Evolutionary conservation across 2,329 filamentous ascomycete genomes (phyloP).

Genomic region (Cytospora schulzeri): DNA sequence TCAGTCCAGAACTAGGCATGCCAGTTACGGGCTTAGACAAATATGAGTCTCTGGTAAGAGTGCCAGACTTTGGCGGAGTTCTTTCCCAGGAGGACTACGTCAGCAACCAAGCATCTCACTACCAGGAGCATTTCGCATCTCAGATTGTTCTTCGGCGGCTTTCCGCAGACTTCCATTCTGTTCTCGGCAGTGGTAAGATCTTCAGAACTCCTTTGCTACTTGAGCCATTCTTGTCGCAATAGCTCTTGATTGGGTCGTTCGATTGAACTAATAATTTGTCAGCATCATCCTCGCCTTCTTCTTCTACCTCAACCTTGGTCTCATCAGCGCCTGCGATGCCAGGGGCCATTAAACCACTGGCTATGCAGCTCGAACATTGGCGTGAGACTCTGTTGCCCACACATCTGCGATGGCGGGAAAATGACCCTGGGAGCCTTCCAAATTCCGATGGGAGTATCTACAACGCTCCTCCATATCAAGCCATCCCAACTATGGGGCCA

Average conservation of each 20-base stretch:
- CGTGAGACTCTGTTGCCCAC: conserved; percentile 53
- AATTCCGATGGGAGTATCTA: conserved; percentile 29
- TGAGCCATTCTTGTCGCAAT: neutral
- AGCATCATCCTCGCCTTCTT: conserved; percentile 25
- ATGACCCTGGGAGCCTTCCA: conserved; percentile 48
- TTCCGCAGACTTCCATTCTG: conserved; percentile 54
- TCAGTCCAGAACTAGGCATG: conserved; percentile 61
- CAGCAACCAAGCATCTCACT: conserved; percentile 53
- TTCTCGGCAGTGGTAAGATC: conserved; percentile 53
- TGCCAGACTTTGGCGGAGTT: conserved; percentile 55
- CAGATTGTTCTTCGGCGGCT: conserved; percentile 60
- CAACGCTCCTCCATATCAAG: conserved; percentile 30
- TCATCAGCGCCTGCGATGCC: conserved; percentile 30
- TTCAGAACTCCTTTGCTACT: conserved; percentile 14
- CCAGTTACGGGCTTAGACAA: conserved; percentile 57
- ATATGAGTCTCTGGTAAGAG: conserved; percentile 54
- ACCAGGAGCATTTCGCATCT: conserved; percentile 61
- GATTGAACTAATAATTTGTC: neutral
- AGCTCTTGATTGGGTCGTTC: no score
- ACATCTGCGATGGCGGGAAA: conserved; percentile 60
- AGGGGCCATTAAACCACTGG: conserved; percentile 52
- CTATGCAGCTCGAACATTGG: conserved; percentile 59
- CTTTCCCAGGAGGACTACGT: conserved; percentile 51
- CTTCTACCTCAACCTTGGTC: neutral
- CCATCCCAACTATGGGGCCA: conserved; percentile 25